phyloP scores from a whole-genome alignment of 2,329 filamentous ascomycete genomes.

The Xylariaceae sp. region DNA sequence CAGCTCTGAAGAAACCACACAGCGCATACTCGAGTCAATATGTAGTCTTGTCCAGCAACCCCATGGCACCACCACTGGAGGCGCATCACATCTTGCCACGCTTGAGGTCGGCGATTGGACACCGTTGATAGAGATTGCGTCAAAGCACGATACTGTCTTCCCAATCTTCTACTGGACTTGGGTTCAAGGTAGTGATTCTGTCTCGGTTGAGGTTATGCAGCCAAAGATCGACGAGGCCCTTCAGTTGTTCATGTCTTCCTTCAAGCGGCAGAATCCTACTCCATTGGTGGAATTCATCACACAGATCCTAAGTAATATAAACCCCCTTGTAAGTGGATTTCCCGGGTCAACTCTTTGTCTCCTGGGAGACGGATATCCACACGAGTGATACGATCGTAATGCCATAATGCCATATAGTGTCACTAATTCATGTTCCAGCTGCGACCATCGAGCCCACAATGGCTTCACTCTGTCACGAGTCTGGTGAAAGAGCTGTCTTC shows the following conservation, averaged over 20 bases:
- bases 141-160: slow-evolving; percentile 51
- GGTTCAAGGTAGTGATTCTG: slow-evolving; percentile 44
- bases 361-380: not conserved
- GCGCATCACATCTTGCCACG: slow-evolving; percentile 33
- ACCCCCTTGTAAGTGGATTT: slow-evolving; percentile 42
- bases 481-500: slow-evolving; percentile 54
- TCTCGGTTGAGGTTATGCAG: slow-evolving; percentile 26
- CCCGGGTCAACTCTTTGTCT: not conserved
- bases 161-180: slow-evolving; percentile 57
- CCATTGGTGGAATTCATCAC: slow-evolving; percentile 59
- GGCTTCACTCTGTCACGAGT: slow-evolving; percentile 47
- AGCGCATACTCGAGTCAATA: slow-evolving; percentile 55
- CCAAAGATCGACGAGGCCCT: slow-evolving; percentile 48
- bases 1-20: slow-evolving; percentile 53
- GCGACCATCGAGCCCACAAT: slow-evolving; percentile 48
- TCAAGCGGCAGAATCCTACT: slow-evolving; percentile 55
- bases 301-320: slow-evolving; percentile 48
- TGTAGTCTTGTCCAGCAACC: slow-evolving; percentile 52
- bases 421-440: slow-evolving; percentile 34
- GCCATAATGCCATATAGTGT: not conserved
- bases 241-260: slow-evolving; percentile 35
- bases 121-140: slow-evolving; percentile 56
- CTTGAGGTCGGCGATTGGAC: slow-evolving; percentile 49
- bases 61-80: slow-evolving; percentile 43
- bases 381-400: not conserved